These are phyloP conservation scores for Balakata baccata DNA, from an alignment of 345 rosid genomes.

Conservation along the genomic window DNA sequence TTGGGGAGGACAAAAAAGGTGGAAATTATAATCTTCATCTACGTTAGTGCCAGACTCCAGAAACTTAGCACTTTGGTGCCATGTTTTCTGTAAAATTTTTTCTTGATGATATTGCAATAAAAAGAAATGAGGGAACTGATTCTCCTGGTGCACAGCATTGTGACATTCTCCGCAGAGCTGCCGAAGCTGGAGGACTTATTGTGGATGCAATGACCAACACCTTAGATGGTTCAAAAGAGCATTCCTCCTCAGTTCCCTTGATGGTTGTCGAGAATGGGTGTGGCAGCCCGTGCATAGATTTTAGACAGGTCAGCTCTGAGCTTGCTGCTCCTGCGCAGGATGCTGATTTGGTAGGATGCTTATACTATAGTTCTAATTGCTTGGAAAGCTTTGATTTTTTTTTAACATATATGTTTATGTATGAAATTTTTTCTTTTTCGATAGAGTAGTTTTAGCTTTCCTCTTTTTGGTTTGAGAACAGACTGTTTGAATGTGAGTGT, in stretches of 20 bases:
- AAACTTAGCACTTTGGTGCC: not conserved
- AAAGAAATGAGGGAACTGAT: slow-evolving; percentile 14
- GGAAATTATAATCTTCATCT: not conserved
- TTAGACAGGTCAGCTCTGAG: slow-evolving; percentile 98
- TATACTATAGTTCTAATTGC: slow-evolving; percentile 6
- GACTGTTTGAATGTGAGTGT: not conserved
- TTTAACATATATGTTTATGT: not conserved
- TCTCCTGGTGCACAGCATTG: slow-evolving; percentile 61
- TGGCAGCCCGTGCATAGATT: slow-evolving; percentile 97
- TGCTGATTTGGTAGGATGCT: slow-evolving; percentile 80
- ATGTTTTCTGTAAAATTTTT: not conserved
- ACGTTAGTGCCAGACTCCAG: not conserved
- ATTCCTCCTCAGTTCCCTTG: slow-evolving; percentile 66
- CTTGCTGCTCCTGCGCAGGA: slow-evolving; percentile 89
- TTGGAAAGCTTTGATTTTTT: not conserved
- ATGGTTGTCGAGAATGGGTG: slow-evolving; percentile 99
- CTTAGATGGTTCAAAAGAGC: slow-evolving; percentile 58
- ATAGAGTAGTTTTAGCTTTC: not conserved
- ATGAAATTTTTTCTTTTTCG: not conserved
- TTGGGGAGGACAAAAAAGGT: not conserved
- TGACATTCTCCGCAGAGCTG: slow-evolving; percentile 90
- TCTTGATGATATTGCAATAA: not conserved
- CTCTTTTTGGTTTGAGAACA: not conserved
- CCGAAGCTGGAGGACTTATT: slow-evolving; percentile 88
- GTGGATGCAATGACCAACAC: slow-evolving; percentile 87